Evolutionary conservation across 2,329 filamentous ascomycete genomes (phyloP).

Genomic region (Aphanocladium album): DNA sequence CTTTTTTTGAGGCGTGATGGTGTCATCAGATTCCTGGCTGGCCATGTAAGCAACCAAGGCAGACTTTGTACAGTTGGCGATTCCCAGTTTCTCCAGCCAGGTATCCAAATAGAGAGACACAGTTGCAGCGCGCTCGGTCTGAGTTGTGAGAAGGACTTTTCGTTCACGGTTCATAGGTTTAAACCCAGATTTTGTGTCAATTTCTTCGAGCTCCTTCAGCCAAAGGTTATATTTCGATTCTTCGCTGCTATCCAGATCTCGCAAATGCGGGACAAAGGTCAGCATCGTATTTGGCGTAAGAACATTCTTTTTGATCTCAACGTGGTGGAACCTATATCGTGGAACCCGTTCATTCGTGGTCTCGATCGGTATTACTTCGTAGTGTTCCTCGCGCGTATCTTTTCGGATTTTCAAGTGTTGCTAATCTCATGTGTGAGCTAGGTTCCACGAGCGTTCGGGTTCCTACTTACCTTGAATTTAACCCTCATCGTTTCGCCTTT

Average conservation of each 20-base stretch:
- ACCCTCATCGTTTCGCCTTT: conserved; percentile 40
- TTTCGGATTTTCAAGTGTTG: conserved; percentile 41
- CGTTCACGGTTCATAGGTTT: conserved; percentile 48
- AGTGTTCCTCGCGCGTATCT: conserved; percentile 38
- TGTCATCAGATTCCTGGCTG: conserved; percentile 40
- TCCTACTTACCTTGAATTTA: conserved; percentile 42
- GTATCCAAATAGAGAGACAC: conserved; percentile 49
- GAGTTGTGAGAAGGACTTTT: conserved; percentile 44
- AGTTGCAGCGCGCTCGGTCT: conserved; percentile 47
- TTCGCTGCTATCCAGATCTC: conserved; percentile 52
- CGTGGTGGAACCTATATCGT: conserved; percentile 55
- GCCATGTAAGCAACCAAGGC: conserved; percentile 51
- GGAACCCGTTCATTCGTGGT: conserved; percentile 50
- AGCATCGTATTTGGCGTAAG: conserved; percentile 56
- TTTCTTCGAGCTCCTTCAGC: conserved; percentile 53
- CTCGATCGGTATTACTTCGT: conserved; percentile 41
- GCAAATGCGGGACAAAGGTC: conserved; percentile 55
- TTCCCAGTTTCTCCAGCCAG: conserved; percentile 46
- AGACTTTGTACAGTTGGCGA: conserved; percentile 48
- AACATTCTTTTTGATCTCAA: conserved; percentile 55
- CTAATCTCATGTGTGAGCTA: conserved; percentile 21
- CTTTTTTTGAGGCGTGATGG: conserved; percentile 51
- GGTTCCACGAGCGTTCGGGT: not conserved
- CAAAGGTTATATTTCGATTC: conserved; percentile 51
- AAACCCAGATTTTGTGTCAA: conserved; percentile 54